Evolutionary conservation across 179 eudicot genomes (phyloP).

Genomic region (Corrigiola litoralis): DNA sequence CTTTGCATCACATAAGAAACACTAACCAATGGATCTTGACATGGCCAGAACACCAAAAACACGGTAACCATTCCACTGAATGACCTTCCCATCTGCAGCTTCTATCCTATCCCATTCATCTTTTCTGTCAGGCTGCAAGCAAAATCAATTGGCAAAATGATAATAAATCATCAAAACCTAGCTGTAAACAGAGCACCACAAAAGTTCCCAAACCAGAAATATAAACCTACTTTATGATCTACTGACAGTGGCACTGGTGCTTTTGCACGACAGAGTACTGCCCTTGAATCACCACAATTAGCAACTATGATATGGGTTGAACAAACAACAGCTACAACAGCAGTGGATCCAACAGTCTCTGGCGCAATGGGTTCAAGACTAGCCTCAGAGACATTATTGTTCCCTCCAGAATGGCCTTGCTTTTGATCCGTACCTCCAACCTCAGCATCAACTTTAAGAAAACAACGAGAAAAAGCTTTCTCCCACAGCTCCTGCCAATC

Average conservation of each 20-base stretch:
- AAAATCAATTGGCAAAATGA: background rate
- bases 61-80: conserved; percentile 73
- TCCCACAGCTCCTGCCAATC: conserved; percentile 38
- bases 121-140: conserved; percentile 66
- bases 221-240: conserved; percentile 81
- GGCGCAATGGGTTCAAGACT: too few relatives aligned
- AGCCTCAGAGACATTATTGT: too few relatives aligned
- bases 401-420: conserved; percentile 21
- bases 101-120: conserved; percentile 81
- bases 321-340: conserved; percentile 44
- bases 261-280: conserved; percentile 43
- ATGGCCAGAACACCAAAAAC: conserved; percentile 81
- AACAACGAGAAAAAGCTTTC: conserved; percentile 31
- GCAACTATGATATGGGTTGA: conserved; percentile 49
- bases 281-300: conserved; percentile 74
- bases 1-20: background rate
- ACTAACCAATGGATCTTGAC: conserved; percentile 78
- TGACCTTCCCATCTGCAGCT: conserved; percentile 66
- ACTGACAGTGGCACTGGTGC: conserved; percentile 40
- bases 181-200: too few relatives aligned
- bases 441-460: conserved; percentile 43
- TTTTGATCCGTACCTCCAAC: conserved; percentile 22
- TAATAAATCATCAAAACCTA: too few relatives aligned
- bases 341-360: conserved; percentile 57
- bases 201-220: too few relatives aligned